Conservation (phyloP, 306 rosid species). For the Acmispon strigosus region DNA sequence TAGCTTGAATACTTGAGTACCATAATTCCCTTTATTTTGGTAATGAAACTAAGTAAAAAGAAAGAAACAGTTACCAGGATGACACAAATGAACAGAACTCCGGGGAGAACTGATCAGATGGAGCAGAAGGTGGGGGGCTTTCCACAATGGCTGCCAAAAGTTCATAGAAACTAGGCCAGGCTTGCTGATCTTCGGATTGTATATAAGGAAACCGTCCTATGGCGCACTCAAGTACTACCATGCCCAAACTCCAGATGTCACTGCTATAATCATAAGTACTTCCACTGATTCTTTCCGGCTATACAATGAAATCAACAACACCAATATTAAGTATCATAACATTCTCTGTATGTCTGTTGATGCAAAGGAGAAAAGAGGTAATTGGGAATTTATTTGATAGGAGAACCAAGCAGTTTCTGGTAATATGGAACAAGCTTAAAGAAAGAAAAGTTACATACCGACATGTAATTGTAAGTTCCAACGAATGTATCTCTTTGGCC, state of each 20-base stretch:
- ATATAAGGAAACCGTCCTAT: slow-evolving; percentile 90
- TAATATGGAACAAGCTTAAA: not conserved
- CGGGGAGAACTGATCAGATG: slow-evolving; percentile 90
- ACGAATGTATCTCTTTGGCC: slow-evolving; percentile 98
- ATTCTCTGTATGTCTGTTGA: not conserved
- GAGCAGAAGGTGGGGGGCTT: slow-evolving; percentile 94
- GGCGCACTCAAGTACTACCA: slow-evolving; percentile 98
- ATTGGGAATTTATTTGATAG: not conserved
- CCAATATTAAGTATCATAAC: slow-evolving; percentile 4
- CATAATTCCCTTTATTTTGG: not conserved
- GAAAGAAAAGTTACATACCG: slow-evolving; percentile 59
- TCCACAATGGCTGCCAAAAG: slow-evolving; percentile 83
- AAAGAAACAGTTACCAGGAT: slow-evolving; percentile 54
- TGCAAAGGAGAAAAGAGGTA: not conserved
- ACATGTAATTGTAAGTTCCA: slow-evolving; percentile 97
- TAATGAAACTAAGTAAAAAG: not conserved
- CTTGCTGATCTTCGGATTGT: slow-evolving; percentile 86
- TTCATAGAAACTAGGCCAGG: slow-evolving; percentile 90
- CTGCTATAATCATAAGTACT: slow-evolving; percentile 89
- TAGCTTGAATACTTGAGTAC: not conserved
- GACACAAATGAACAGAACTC: slow-evolving; percentile 93
- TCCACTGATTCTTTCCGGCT: slow-evolving; percentile 97
- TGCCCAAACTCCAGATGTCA: slow-evolving; percentile 94
- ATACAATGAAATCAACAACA: slow-evolving; percentile 26
- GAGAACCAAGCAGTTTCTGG: not conserved